Evolutionary conservation across 352 stramenopile species (phyloP).

Genomic region (Phytophthora quininea): DNA sequence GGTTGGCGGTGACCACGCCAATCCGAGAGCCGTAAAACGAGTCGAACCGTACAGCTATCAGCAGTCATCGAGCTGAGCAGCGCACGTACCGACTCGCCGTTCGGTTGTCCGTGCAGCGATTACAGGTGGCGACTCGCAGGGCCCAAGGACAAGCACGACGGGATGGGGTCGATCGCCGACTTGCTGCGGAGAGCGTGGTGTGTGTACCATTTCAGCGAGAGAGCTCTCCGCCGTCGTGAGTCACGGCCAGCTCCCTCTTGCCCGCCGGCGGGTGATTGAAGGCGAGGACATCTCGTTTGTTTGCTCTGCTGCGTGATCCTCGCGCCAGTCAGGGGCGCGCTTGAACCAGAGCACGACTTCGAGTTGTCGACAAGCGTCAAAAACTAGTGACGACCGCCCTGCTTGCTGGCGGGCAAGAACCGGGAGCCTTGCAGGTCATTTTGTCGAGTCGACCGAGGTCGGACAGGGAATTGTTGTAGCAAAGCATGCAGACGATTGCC

Average conservation of each 20-base stretch:
- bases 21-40: slow-evolving; percentile 18
- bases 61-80: slow-evolving; percentile 23
- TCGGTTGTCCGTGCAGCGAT: slow-evolving; percentile 26
- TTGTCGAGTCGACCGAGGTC: neutral
- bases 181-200: too few relatives aligned
- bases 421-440: too few relatives aligned
- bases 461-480: neutral
- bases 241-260: slow-evolving; percentile 4
- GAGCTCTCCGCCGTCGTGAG: neutral
- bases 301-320: slow-evolving; percentile 24
- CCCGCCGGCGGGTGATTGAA: slow-evolving; percentile 12
- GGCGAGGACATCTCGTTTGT: slow-evolving; percentile 23
- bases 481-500: neutral
- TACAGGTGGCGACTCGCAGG: slow-evolving; percentile 16
- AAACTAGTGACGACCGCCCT: neutral
- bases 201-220: slow-evolving; percentile 15
- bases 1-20: neutral
- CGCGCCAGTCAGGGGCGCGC: neutral
- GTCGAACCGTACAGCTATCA: slow-evolving; percentile 9
- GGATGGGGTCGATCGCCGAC: neutral
- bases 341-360: neutral
- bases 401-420: too few relatives aligned
- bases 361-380: neutral
- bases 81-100: slow-evolving; percentile 23
- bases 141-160: neutral